These are phyloP conservation scores for Brachypodium distachyon DNA, from an alignment of 202 grass and related monocot genomes.

Conservation along the genomic window DNA sequence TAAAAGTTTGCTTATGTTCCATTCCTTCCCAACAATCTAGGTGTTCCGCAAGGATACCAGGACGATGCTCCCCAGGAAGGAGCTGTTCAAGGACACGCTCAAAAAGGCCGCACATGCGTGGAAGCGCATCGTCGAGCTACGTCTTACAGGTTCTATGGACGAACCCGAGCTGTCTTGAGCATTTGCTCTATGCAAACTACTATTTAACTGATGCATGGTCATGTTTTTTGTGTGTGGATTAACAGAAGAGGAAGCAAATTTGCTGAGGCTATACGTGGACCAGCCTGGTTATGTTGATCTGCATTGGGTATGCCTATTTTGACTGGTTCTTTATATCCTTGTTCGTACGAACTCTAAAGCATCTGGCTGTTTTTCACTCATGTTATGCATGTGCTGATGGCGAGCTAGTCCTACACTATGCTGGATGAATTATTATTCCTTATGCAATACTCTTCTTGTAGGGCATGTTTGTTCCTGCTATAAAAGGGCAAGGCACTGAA, in stretches of 20 bases:
- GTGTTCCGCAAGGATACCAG: slow-evolving; percentile 85
- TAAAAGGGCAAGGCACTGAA: slow-evolving; percentile 94
- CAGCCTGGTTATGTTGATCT: slow-evolving; percentile 91
- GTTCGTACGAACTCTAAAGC: not conserved
- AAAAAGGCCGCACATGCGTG: slow-evolving; percentile 67
- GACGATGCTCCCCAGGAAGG: slow-evolving; percentile 72
- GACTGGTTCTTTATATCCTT: not conserved
- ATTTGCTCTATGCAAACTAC: not conserved
- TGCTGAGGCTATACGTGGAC: slow-evolving; percentile 69
- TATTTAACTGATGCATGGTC: not conserved
- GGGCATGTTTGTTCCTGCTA: slow-evolving; percentile 99
- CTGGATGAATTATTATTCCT: too few species aligned
- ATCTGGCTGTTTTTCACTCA: not conserved
- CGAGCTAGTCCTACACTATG: not conserved
- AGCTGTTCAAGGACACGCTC: slow-evolving; percentile 89
- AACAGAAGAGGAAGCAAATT: slow-evolving; percentile 81
- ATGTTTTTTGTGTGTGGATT: not conserved
- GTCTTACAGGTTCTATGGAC: slow-evolving; percentile 51
- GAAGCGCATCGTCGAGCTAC: slow-evolving; percentile 80
- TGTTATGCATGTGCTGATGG: not conserved
- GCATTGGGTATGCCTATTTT: slow-evolving; percentile 73
- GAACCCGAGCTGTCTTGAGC: not conserved
- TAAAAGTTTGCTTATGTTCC: not conserved
- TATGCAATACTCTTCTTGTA: slow-evolving; percentile 11
- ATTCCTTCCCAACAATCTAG: slow-evolving; percentile 13